Evolutionary conservation across 2,329 filamentous ascomycete genomes (phyloP).

Genomic region (Claviceps spartinae): DNA sequence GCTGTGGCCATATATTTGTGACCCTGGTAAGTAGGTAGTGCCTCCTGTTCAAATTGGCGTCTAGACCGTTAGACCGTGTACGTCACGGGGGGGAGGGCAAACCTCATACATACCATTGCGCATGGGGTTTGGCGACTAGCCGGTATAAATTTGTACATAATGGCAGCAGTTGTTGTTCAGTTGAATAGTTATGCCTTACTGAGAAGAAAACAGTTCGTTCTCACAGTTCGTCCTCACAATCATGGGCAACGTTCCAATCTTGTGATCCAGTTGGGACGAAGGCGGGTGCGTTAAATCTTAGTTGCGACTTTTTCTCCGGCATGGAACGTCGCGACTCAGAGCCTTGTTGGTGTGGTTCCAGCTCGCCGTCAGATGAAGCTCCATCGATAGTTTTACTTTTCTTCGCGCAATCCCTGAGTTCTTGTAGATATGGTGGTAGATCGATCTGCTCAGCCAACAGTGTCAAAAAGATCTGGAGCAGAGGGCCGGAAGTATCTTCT

Average conservation of each 20-base stretch:
- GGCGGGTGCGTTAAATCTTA: background rate
- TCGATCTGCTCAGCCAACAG: constrained; percentile 1
- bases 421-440: background rate
- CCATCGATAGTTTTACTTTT: background rate
- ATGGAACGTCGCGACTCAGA: background rate
- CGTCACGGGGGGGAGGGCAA: constrained; percentile 3
- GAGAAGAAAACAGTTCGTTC: background rate
- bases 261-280: background rate
- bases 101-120: background rate
- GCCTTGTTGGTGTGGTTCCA: background rate
- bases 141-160: background rate
- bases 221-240: background rate
- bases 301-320: background rate
- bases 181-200: background rate
- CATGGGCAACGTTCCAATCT: background rate
- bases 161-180: background rate
- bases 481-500: background rate
- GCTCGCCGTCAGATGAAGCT: background rate
- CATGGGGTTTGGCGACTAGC: background rate
- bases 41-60: background rate
- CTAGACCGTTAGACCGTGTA: constrained; percentile 2
- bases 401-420: background rate
- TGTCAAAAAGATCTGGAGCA: constrained; percentile 3
- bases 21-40: background rate
- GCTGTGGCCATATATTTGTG: background rate